phyloP scores from a whole-genome alignment of 2,329 filamentous ascomycete genomes.

The Cladophialophora psammophila region DNA sequence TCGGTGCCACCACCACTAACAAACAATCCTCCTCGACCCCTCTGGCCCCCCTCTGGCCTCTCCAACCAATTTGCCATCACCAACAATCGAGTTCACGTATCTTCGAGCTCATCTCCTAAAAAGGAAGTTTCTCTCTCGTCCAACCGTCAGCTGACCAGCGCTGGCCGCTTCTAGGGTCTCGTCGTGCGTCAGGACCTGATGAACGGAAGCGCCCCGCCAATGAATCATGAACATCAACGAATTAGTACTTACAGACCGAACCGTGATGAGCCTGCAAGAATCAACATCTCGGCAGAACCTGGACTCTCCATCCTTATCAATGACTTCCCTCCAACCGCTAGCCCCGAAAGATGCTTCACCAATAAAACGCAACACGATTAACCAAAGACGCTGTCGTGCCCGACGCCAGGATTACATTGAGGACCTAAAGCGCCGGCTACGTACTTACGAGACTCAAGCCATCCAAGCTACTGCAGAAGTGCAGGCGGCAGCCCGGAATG shows the following conservation, averaged over 20 bases:
- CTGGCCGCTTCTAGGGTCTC: background rate
- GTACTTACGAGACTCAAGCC: slow-evolving; percentile 69
- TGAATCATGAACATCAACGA: background rate
- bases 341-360: background rate
- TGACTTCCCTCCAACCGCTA: background rate
- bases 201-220: background rate
- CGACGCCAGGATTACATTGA: slow-evolving; percentile 76
- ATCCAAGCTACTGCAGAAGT: slow-evolving; percentile 75
- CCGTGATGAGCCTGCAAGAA: background rate
- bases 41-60: too few species aligned
- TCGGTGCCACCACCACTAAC: too few species aligned
- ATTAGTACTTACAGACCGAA: background rate
- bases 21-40: too few species aligned
- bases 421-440: slow-evolving; percentile 71
- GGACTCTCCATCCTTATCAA: background rate
- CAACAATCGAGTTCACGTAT: too few species aligned
- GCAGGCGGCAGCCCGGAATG: slow-evolving; percentile 71
- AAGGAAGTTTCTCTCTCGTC: too few species aligned
- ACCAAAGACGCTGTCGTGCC: slow-evolving; percentile 77
- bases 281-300: background rate
- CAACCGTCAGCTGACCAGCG: background rate
- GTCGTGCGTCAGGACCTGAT: background rate
- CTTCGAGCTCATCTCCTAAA: too few species aligned
- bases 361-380: slow-evolving; percentile 71
- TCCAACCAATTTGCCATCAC: too few species aligned